Evolutionary conservation across 768 basidiomycete species (phyloP).

Genomic region (Hygrocybe punicea): DNA sequence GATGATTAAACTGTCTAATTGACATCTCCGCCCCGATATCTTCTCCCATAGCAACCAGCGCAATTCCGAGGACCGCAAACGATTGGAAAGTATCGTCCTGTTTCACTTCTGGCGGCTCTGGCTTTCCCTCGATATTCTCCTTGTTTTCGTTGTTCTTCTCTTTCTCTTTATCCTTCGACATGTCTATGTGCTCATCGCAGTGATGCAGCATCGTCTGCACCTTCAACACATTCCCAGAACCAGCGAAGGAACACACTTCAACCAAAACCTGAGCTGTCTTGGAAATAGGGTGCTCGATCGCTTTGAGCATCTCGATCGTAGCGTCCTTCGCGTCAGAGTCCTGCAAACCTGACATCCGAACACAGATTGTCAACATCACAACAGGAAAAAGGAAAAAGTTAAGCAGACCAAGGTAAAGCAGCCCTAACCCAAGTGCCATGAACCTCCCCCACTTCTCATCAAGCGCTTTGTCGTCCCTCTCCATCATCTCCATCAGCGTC

Average conservation of each 20-base stretch:
- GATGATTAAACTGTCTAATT: slow-evolving; percentile 94
- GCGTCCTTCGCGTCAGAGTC: slow-evolving; percentile 78
- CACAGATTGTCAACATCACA: background rate
- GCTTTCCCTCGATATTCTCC: slow-evolving; percentile 58
- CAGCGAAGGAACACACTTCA: slow-evolving; percentile 91
- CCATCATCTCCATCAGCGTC: slow-evolving; percentile 93
- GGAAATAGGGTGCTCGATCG: slow-evolving; percentile 88
- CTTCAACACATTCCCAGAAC: slow-evolving; percentile 91
- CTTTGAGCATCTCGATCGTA: slow-evolving; percentile 88
- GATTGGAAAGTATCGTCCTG: slow-evolving; percentile 81
- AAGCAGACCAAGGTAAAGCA: slow-evolving; percentile 81
- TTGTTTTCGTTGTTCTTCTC: slow-evolving; percentile 54
- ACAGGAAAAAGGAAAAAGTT: background rate
- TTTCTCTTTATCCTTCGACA: slow-evolving; percentile 51
- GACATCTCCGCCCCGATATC: slow-evolving; percentile 98
- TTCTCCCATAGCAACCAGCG: slow-evolving; percentile 96
- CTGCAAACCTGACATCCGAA: slow-evolving; percentile 61
- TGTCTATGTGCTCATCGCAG: slow-evolving; percentile 86
- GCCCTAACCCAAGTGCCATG: slow-evolving; percentile 82
- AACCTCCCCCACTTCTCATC: slow-evolving; percentile 95
- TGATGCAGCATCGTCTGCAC: slow-evolving; percentile 89
- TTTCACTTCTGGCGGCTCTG: slow-evolving; percentile 45
- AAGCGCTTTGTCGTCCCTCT: slow-evolving; percentile 68
- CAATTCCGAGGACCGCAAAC: slow-evolving; percentile 90
- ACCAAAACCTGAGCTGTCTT: slow-evolving; percentile 89